Percentiles rank a stretch among this genome's conserved stretches.
Evolutionary conservation across 805 yeast species (phyloP).

Genomic region (Yamadazyma insecticola): DNA sequence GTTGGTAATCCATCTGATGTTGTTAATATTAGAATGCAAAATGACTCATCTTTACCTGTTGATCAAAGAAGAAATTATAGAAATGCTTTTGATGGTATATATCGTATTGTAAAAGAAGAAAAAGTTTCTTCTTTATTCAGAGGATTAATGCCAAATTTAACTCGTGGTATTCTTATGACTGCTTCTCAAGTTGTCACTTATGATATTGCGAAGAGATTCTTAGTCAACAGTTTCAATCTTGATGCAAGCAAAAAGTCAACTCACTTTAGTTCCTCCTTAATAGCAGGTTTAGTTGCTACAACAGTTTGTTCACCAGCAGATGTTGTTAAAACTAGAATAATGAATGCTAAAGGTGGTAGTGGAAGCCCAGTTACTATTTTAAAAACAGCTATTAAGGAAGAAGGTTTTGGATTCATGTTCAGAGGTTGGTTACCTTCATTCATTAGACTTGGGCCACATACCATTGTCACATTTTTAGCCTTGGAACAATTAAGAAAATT

Average conservation of each 20-base stretch:
- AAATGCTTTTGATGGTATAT: slow-evolving; percentile 74
- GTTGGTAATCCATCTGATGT: slow-evolving; percentile 89
- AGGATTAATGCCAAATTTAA: slow-evolving; percentile 73
- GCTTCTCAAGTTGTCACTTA: slow-evolving; percentile 88
- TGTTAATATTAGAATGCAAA: slow-evolving; percentile 87
- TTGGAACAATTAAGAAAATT: slow-evolving; percentile 60
- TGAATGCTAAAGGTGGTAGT: slow-evolving; percentile 54
- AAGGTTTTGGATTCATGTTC: slow-evolving; percentile 78
- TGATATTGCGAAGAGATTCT: slow-evolving; percentile 62
- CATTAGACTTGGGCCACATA: slow-evolving; percentile 79
- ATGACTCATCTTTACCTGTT: slow-evolving; percentile 66
- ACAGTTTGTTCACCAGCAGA: slow-evolving; percentile 92
- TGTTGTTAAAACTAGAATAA: slow-evolving; percentile 82
- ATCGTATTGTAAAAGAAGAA: slow-evolving; percentile 56
- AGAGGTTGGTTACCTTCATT: slow-evolving; percentile 91
- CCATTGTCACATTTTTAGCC: slow-evolving; percentile 64
- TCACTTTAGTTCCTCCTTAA: slow-evolving; percentile 71
- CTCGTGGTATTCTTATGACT: slow-evolving; percentile 83
- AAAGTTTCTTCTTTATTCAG: slow-evolving; percentile 56
- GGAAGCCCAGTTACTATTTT: slow-evolving; percentile 51
- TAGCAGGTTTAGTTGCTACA: slow-evolving; percentile 86
- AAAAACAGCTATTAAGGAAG: slow-evolving; percentile 51
- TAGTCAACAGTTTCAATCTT: slow-evolving; percentile 47
- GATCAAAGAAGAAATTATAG: slow-evolving; percentile 67
- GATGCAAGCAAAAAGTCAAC: slow-evolving; percentile 62